Percentiles rank a stretch among this genome's conserved stretches.
phyloP scores from a whole-genome alignment of 192 early-diverging fungal genomes.

The Linnemannia zychae region DNA sequence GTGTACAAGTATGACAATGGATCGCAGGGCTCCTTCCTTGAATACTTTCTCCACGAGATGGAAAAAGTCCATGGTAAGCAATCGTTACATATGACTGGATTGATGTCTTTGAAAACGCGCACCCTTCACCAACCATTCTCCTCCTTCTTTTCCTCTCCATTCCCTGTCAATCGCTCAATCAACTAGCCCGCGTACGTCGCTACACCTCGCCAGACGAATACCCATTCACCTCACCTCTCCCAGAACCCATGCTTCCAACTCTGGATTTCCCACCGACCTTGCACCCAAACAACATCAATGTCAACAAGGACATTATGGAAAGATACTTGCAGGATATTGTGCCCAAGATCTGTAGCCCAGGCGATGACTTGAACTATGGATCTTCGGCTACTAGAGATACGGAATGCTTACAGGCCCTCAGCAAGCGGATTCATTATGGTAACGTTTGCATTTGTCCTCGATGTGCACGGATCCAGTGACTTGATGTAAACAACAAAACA shows the following conservation, averaged over 20 bases:
- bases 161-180: background rate
- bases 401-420: slow-evolving; percentile 91
- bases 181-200: slow-evolving; percentile 30
- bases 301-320: slow-evolving; percentile 87
- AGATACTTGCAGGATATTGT: slow-evolving; percentile 88
- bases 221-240: slow-evolving; percentile 87
- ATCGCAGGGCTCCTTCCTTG: slow-evolving; percentile 85
- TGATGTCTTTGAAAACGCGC: no score
- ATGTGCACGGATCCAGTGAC: no score
- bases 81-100: no score
- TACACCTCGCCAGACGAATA: slow-evolving; percentile 91
- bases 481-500: no score
- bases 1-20: slow-evolving; percentile 76
- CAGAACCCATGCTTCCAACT: slow-evolving; percentile 88
- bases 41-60: slow-evolving; percentile 91
- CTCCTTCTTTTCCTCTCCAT: background rate
- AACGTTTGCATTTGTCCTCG: slow-evolving; percentile 26
- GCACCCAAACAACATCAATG: slow-evolving; percentile 84
- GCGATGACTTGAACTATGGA: slow-evolving; percentile 94
- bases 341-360: slow-evolving; percentile 76
- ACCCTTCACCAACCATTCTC: background rate
- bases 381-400: slow-evolving; percentile 94
- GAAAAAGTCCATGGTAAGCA: slow-evolving; percentile 90
- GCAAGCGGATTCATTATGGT: slow-evolving; percentile 96
- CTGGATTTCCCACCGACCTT: slow-evolving; percentile 85